phyloP scores from a whole-genome alignment of 805 yeast genomes.

The Saccharomycopsis olivae region DNA sequence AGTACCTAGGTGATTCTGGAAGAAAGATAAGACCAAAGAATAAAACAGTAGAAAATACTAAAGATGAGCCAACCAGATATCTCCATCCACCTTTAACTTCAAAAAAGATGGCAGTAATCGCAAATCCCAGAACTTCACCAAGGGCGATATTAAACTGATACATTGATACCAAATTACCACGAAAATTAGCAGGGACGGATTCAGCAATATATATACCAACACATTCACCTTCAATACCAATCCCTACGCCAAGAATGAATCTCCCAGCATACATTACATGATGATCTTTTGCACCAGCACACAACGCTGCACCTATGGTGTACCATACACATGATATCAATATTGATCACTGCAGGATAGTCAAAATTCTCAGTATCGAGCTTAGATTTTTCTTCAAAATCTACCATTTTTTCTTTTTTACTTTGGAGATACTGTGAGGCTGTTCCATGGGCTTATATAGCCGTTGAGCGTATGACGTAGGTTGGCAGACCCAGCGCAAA shows the following conservation, averaged over 20 bases:
- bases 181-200: slow-evolving; percentile 43
- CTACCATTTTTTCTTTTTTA: too few relatives aligned
- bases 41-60: slow-evolving; percentile 47
- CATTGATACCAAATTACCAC: slow-evolving; percentile 52
- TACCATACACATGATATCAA: slow-evolving; percentile 49
- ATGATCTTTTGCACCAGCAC: slow-evolving; percentile 38
- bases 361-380: too few relatives aligned
- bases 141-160: slow-evolving; percentile 57
- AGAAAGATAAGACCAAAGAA: slow-evolving; percentile 59
- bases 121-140: slow-evolving; percentile 57
- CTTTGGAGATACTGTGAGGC: too few relatives aligned
- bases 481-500: too few relatives aligned
- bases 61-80: slow-evolving; percentile 55
- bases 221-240: slow-evolving; percentile 57
- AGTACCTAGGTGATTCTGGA: slow-evolving; percentile 86
- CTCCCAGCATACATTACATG: slow-evolving; percentile 50
- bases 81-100: slow-evolving; percentile 53
- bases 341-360: too few relatives aligned
- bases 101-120: slow-evolving; percentile 51
- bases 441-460: too few relatives aligned
- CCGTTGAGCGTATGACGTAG: too few relatives aligned
- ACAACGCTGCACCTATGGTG: slow-evolving; percentile 49
- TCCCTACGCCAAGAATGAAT: slow-evolving; percentile 50
- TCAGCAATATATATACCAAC: slow-evolving; percentile 56
- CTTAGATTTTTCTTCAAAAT: too few relatives aligned